These are phyloP conservation scores for Puccinia novopanici DNA, from an alignment of 1,284 basidiomycete species.

Conservation along the genomic window DNA sequence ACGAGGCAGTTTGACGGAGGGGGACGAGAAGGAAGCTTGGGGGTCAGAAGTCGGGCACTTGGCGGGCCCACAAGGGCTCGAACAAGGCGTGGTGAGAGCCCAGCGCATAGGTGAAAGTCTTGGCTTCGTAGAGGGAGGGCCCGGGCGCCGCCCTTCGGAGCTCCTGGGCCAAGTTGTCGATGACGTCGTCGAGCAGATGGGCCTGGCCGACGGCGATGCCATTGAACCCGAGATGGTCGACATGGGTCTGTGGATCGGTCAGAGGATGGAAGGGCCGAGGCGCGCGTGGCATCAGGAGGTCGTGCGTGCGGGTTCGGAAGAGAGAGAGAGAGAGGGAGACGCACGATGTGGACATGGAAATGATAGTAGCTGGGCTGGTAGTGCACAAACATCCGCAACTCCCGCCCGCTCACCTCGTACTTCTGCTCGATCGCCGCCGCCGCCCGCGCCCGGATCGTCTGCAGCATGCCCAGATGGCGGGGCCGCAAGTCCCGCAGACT, in stretches of 20 bases:
- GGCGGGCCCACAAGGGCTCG: conserved; percentile 28
- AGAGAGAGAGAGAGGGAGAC: conserved; percentile 3
- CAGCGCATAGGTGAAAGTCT: conserved; percentile 29
- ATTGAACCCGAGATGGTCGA: conserved; percentile 55
- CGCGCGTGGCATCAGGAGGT: no score
- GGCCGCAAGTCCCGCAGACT: conserved; percentile 64
- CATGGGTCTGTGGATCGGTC: conserved; percentile 65
- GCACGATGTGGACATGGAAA: conserved; percentile 91
- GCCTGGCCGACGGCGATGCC: conserved; percentile 76
- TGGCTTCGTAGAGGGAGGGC: conserved; percentile 11
- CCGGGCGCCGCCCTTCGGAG: neutral
- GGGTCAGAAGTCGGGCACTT: neutral
- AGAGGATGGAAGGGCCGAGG: no score
- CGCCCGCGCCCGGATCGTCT: conserved; percentile 68
- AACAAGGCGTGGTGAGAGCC: conserved; percentile 34
- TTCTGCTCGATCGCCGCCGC: conserved; percentile 65
- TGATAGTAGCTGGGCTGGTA: conserved; percentile 65
- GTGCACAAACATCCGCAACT: conserved; percentile 73
- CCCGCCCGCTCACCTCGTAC: conserved; percentile 67
- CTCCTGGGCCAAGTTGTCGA: conserved; percentile 59
- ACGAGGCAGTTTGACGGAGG: no score
- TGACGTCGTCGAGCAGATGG: conserved; percentile 87
- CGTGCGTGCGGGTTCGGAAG: neutral
- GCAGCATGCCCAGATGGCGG: conserved; percentile 71
- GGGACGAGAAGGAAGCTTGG: neutral